Percentiles rank a stretch among this genome's conserved stretches.
These are phyloP conservation scores for Aspergillus indologenus DNA, from an alignment of 495 filamentous ascomycete species.

Conservation along the genomic window DNA sequence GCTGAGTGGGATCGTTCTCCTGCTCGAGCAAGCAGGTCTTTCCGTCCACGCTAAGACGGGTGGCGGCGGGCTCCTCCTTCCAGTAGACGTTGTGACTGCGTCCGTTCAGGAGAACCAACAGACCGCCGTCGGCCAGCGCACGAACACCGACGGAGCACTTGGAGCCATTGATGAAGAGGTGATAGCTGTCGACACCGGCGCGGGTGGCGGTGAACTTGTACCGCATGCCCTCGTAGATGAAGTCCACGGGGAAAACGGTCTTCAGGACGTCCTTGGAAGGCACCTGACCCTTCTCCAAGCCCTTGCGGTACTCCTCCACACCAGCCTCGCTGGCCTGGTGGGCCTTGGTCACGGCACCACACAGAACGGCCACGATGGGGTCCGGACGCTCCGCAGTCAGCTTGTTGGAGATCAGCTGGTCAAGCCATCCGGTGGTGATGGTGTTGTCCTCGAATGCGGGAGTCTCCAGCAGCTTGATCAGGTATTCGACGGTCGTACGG, in stretches of 20 bases:
- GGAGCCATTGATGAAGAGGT: conserved; percentile 98
- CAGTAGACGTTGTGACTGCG: conserved; percentile 98
- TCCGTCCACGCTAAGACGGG: conserved; percentile 91
- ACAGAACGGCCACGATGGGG: conserved; percentile 83
- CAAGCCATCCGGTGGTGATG: conserved; percentile 98
- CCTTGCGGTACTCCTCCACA: conserved; percentile 78
- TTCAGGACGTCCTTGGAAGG: conserved; percentile 94
- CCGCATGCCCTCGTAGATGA: conserved; percentile 93
- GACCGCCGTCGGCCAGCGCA: conserved; percentile 87
- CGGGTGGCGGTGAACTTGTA: conserved; percentile 99
- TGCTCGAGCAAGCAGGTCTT: conserved; percentile 98
- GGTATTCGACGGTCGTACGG: conserved; percentile 95
- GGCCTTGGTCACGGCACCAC: conserved; percentile 91
- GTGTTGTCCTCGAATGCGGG: conserved; percentile 99
- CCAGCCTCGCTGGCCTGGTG: conserved; percentile 88
- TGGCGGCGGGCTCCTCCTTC: conserved; percentile 97
- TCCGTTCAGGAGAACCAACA: conserved; percentile 85
- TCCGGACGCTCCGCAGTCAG: conserved; percentile 96
- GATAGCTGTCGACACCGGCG: conserved; percentile 90
- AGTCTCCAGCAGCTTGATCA: conserved; percentile 98
- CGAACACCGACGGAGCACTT: conserved; percentile 93
- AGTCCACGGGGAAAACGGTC: conserved; percentile 97
- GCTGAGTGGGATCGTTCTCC: conserved; percentile 97
- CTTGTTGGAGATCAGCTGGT: conserved; percentile 97
- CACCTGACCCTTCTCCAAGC: conserved; percentile 96